Evolutionary conservation across 2,329 filamentous ascomycete species (phyloP).

Genomic region (Penicillium vulpinum): DNA sequence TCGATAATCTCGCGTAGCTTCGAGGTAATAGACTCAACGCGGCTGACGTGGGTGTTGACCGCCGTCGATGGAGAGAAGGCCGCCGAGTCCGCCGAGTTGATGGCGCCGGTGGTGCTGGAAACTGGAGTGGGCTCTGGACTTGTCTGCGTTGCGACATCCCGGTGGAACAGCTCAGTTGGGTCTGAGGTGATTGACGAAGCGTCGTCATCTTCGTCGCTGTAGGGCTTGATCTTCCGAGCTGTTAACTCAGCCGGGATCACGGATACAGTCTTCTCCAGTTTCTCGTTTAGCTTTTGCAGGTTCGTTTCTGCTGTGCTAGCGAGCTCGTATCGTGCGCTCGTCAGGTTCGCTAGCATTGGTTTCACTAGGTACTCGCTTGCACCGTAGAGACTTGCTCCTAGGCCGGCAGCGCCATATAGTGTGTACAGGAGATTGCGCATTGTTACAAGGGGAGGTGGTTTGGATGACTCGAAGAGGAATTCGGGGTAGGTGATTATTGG

Average conservation of each 20-base stretch:
- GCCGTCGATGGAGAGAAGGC: conserved; percentile 25
- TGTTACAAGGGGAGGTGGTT: conserved; percentile 62
- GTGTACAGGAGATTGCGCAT: conserved; percentile 57
- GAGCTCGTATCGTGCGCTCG: conserved; percentile 59
- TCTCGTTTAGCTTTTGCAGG: conserved; percentile 57
- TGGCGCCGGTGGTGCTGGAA: conserved; percentile 25
- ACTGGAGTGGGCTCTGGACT: conserved; percentile 40
- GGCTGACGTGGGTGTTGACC: conserved; percentile 43
- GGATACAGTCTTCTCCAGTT: conserved; percentile 54
- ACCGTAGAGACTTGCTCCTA: conserved; percentile 58
- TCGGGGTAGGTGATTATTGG: conserved; percentile 69
- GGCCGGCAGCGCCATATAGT: conserved; percentile 56
- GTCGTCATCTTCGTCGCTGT: conserved; percentile 36
- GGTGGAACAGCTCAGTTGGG: conserved; percentile 64
- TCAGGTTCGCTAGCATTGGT: conserved; percentile 58
- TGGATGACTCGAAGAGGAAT: conserved; percentile 60
- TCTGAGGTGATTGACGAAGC: conserved; percentile 53
- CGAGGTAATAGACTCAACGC: conserved; percentile 53
- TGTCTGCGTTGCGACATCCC: conserved; percentile 64
- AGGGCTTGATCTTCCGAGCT: conserved; percentile 26
- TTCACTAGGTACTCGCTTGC: conserved; percentile 60
- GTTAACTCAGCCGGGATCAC: conserved; percentile 47
- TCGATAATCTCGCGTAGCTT: conserved; percentile 52
- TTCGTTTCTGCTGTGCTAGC: conserved; percentile 53
- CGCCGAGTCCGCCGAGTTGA: conserved; percentile 13